Percentiles rank a stretch among this genome's conserved stretches.
These are phyloP conservation scores for Coniochaeta sp. DNA, from an alignment of 2,329 filamentous ascomycete genomes.

Conservation along the genomic window DNA sequence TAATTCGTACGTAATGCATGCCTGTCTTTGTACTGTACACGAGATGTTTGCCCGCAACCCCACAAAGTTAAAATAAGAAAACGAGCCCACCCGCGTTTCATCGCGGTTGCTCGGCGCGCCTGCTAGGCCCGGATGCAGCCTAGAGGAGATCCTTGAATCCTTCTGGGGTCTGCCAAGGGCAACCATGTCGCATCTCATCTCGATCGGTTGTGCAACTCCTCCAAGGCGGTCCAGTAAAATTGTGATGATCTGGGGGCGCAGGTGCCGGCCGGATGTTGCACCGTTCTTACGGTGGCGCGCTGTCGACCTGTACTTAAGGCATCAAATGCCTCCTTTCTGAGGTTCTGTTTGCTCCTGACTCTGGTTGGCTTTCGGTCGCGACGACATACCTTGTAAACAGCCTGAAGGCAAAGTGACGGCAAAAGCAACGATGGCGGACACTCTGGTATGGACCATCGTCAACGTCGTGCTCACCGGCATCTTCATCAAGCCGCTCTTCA, in stretches of 20 bases:
- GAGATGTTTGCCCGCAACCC: too few species aligned
- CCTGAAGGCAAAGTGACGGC: neutral
- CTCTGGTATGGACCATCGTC: slow-evolving; percentile 1
- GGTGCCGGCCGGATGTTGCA: neutral
- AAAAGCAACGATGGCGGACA: slow-evolving; percentile 2
- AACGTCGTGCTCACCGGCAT: slow-evolving; percentile 8
- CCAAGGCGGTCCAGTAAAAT: neutral
- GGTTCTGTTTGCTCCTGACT: neutral
- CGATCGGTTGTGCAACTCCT: neutral
- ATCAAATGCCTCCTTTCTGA: neutral
- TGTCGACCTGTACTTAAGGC: neutral
- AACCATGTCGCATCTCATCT: neutral
- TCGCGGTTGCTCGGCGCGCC: neutral
- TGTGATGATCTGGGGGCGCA: neutral
- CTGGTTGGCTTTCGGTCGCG: neutral
- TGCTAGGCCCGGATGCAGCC: too few species aligned
- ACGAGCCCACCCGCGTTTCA: neutral
- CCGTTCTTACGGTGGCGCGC: neutral
- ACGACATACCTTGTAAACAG: neutral
- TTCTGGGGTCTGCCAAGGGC: neutral
- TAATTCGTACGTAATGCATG: too few species aligned
- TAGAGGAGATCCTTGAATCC: too few species aligned
- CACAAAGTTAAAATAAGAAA: neutral
- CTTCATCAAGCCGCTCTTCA: slow-evolving; percentile 10
- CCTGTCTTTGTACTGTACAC: too few species aligned